A percentile compares a stretch with the other conserved stretches of the same genome.
These are phyloP conservation scores for Cenchrus purpureus DNA, from an alignment of 176 grass and related monocot species.

Conservation along the genomic window DNA sequence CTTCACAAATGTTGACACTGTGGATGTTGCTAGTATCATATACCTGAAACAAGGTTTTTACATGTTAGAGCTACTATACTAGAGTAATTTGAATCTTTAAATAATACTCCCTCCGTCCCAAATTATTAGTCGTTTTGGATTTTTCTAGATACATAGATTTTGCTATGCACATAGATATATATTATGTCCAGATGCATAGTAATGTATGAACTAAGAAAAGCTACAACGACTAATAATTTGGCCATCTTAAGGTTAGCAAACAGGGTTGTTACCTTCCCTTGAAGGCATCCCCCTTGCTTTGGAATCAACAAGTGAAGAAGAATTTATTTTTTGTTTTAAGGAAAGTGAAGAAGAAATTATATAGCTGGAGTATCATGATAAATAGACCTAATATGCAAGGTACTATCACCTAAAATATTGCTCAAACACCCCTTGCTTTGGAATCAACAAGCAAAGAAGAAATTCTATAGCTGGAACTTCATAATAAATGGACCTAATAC, in stretches of 20 bases:
- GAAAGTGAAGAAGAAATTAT: neutral
- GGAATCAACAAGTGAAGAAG: neutral
- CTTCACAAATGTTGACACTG: slow-evolving; percentile 83
- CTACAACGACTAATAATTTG: too few relatives aligned
- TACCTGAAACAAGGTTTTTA: slow-evolving; percentile 67
- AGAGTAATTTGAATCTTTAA: slow-evolving; percentile 16
- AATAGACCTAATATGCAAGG: too few relatives aligned
- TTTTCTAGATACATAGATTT: too few relatives aligned
- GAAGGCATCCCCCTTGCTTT: slow-evolving; percentile 16
- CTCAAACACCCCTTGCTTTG: too few relatives aligned
- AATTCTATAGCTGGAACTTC: neutral
- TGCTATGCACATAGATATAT: too few relatives aligned
- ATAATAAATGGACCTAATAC: neutral
- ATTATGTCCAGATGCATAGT: too few relatives aligned
- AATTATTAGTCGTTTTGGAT: too few relatives aligned
- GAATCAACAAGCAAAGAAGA: too few relatives aligned
- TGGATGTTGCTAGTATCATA: slow-evolving; percentile 90
- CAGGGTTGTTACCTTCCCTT: neutral
- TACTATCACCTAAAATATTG: too few relatives aligned
- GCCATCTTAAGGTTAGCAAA: slow-evolving; percentile 16
- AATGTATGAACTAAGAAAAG: too few relatives aligned
- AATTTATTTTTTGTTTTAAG: neutral
- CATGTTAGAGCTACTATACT: slow-evolving; percentile 4
- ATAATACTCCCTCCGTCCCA: neutral
- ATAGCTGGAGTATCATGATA: too few relatives aligned